Percentiles rank a stretch among this genome's conserved stretches.
phyloP scores from a whole-genome alignment of 148 eudicot species.

The Amaranthus cruentus region DNA sequence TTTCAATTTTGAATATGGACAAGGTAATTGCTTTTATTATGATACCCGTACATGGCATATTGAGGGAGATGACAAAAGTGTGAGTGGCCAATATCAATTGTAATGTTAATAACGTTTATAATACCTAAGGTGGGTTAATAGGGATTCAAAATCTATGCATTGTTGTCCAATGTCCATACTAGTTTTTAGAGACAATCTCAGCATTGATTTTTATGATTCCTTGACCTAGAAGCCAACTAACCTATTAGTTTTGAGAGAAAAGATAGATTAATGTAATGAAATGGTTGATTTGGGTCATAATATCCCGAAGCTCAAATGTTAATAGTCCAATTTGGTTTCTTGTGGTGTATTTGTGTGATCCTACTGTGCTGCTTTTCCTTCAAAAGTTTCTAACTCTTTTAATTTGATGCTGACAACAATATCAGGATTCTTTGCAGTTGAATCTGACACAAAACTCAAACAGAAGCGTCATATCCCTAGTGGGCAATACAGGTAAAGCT shows the following conservation, averaged over 20 bases:
- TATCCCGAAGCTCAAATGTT: too few species aligned
- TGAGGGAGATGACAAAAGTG: neutral
- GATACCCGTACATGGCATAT: too few species aligned
- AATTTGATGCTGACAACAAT: neutral
- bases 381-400: neutral
- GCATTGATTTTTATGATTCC: neutral
- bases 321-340: neutral
- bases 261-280: too few species aligned
- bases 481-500: conserved; percentile 71
- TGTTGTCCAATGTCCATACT: too few species aligned
- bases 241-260: neutral
- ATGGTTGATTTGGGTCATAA: too few species aligned
- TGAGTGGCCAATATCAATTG: too few species aligned
- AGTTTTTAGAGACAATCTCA: too few species aligned
- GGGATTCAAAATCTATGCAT: too few species aligned
- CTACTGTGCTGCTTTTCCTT: neutral
- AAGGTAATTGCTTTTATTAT: conserved; percentile 36
- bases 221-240: neutral
- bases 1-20: conserved; percentile 49
- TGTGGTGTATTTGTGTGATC: neutral
- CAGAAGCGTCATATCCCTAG: conserved; percentile 47
- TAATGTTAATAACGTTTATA: too few species aligned
- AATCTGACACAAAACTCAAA: conserved; percentile 42
- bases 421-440: conserved; percentile 50
- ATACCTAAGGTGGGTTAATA: too few species aligned